Base-by-base conservation (phyloP, 805 yeast genomes). In the Crinitomyces ghanaensis region DNA sequence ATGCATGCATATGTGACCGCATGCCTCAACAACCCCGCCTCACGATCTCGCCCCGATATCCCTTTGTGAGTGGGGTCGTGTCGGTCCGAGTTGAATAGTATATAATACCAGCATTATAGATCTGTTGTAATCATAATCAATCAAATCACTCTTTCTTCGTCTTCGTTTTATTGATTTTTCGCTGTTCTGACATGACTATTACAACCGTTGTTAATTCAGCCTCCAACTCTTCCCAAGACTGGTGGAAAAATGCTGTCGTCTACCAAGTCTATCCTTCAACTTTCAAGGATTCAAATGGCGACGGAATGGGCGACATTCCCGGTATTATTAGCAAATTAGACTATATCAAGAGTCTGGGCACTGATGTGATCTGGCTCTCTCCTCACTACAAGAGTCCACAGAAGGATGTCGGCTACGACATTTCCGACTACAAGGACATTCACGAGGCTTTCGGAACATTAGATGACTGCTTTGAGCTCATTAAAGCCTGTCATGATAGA, bases 371-470 rank as follows among this genome's bases (percentile, higher is more conserved):
- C 26, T 72, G 77, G 78, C 50, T 72, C 35, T 66, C 68, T 18
- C 78, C 77, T 17, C 65, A 66, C 59, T 72, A 59, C 54, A 72
- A 67, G 39, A 65, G 73, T 2, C 77, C 77, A 5, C 72, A 67
- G 50, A 68, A 63, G 33, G 78, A 72, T 48, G 71, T 72, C 77
- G 78, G 78, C 3, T 72, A 72, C 48, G 77, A 72, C 43, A 69
- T 72, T 44, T 54, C 70, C 15, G 64, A 72, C 53, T 72, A 72
- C 53, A 62, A 67, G 49, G 59, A 52, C 16, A 62, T 72, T 22
- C 61, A 70, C 51, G 63, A 66, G 13, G 57, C 55, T 37, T 72
- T 67, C 49, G 79, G 78, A 22, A 63, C 73, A 9, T 49, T 69
- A 50, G 64, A 64, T 35, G 76, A 71, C 44, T 65, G 67, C 63